Evolutionary conservation across 164 flowering plant genomes (phyloP), one percentile per base, ranked within the genome.

Genomic region (Macadamia tetraphylla): DNA sequence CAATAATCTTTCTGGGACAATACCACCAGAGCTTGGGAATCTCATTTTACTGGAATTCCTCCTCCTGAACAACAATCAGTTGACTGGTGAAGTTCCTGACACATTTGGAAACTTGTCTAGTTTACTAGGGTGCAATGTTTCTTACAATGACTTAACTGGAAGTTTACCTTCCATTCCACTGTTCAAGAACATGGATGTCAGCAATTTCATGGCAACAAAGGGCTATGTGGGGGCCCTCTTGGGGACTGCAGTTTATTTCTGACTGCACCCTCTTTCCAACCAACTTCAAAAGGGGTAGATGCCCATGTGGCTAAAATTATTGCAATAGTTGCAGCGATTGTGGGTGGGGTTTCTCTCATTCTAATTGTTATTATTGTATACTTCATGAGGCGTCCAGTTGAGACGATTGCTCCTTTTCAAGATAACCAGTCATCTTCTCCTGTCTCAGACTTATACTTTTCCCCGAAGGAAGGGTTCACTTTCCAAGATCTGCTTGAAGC

Each of bases 181-280:
- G 68, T 90, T 95, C 70, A 86, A 84, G 68, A 85, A 78, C 73
- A 94, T 88, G 96, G 77, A 64, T 13, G 15, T 62, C 13, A 80
- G 78, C 74, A 85, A 89, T 80, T 90, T 88, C 70, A 58, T 75
- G 96, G 94, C 60, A 95, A 92, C 74, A 78, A 76, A 58, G 96
- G 88, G 29, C 96, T 95, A 46, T 95, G 99, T 76, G 99, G 99
- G n/a, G 78, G 76, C 40, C 94, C 86, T 67, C 88, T 95, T 11
- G 67, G 69, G 7, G 69, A 62, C 62, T 92, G 97, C 69, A 63
- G 48, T 61, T 74, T n/a, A n/a, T 65, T 77, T 64, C 70, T 85
- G 32, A 66, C 81, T 58, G 58, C 63, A 18, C 52, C 49, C 67
- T 60, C 81, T 23, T 43, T 40, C 71, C 72, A 77, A 14, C 77